Evolutionary conservation across 768 basidiomycete genomes (phyloP), one percentile per base, ranked within the genome.

Genomic region (Mycena chlorophos): DNA sequence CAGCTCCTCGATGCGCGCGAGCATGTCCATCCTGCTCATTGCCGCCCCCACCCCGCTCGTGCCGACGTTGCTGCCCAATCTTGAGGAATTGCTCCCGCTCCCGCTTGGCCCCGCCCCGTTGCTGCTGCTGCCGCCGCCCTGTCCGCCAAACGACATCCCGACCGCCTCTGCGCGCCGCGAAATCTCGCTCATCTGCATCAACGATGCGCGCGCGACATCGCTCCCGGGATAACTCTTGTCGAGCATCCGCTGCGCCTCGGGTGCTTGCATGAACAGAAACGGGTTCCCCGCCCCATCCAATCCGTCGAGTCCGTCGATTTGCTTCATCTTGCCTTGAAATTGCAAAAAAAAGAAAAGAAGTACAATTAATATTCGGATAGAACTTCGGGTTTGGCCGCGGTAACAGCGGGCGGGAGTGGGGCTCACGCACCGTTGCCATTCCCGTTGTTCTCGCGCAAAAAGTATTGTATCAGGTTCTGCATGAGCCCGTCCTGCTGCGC

Each of bases 401-500:
- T 39, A n/a, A 42, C 19, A 53, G 42, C 49, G 50, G 60, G 60
- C 60, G 56, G 47, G 55, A 56, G 56, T 61, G 50, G n/a, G n/a
- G n/a, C n/a, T 62, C 43, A 62, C 60, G 57, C 60, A 62, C 60
- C 60, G 54, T 53, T 54, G 47, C 60, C 60, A 53, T 57, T 61
- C 66, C 65, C 74, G 69, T 75, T 70, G 55, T 71, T 75, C 72
- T 91, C 90, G 59, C 81, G 84, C 63, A 94, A 73, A 69, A 91
- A 88, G 73, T 90, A 91, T 55, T 87, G 84, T 63, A 94, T 86
- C 56, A 94, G 67, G 63, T 82, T 84, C 71, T 91, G 88, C 83
- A 91, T 87, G 52, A 93, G 69, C 38, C 83, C 84, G 62, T 95
- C 93, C 75, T 93, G 91, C 71, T 91, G 87, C 28, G 87, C 88